Evolutionary conservation across 192 early-diverging fungal genomes (phyloP).

Genomic region (Rhizoclosmatium globosum): DNA sequence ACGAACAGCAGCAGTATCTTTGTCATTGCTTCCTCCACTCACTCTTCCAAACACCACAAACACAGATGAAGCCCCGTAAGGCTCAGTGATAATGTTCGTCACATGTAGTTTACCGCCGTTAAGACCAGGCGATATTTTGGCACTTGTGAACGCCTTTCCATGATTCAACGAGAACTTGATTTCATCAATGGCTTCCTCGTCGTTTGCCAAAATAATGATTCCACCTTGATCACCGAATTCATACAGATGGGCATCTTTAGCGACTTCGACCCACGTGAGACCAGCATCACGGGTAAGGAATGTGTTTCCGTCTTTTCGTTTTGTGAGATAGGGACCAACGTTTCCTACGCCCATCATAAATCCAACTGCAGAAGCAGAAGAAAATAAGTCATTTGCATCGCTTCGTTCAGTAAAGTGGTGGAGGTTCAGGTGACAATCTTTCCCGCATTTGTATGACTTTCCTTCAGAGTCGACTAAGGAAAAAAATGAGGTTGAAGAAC

Average conservation of each 20-base stretch:
- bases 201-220: conserved; percentile 78
- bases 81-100: conserved; percentile 49
- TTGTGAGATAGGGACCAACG: conserved; percentile 71
- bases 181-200: conserved; percentile 67
- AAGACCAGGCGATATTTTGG: conserved; percentile 16
- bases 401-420: conserved; percentile 84
- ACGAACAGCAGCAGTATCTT: conserved; percentile 52
- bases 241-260: conserved; percentile 69
- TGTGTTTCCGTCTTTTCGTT: conserved; percentile 71
- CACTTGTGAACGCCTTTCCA: conserved; percentile 29
- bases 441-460: conserved; percentile 39
- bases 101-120: conserved; percentile 43
- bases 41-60: conserved; percentile 42
- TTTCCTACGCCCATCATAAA: conserved; percentile 92
- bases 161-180: conserved; percentile 52
- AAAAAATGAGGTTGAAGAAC: neutral
- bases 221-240: conserved; percentile 95
- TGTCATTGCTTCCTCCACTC: conserved; percentile 16
- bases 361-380: conserved; percentile 76
- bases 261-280: conserved; percentile 79
- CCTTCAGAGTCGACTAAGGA: conserved; percentile 41
- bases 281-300: conserved; percentile 90
- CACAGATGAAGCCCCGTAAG: conserved; percentile 28
- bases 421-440: conserved; percentile 77
- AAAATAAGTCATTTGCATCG: conserved; percentile 70